Evolutionary conservation across 345 rosid species (phyloP).

Genomic region (Gossypium rotundifolium): DNA sequence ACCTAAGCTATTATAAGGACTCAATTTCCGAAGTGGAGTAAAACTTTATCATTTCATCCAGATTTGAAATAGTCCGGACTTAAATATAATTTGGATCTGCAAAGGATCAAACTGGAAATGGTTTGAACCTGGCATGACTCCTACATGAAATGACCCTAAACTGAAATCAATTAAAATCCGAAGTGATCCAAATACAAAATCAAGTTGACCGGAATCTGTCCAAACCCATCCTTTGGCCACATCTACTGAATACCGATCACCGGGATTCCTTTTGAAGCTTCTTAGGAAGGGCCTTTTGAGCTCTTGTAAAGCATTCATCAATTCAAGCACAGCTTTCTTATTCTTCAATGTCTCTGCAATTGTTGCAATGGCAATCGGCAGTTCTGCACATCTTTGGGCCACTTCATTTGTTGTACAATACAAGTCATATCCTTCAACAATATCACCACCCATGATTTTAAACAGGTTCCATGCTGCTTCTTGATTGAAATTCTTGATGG

Average conservation of each 20-base stretch:
- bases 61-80: background rate
- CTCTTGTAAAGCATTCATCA: conserved; percentile 11
- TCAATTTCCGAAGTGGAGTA: too few relatives aligned
- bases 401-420: conserved; percentile 8
- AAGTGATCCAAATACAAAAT: background rate
- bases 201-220: background rate
- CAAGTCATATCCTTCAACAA: background rate
- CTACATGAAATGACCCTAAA: background rate
- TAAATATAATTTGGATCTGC: background rate
- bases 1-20: too few relatives aligned
- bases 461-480: conserved; percentile 21
- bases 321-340: background rate
- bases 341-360: conserved; percentile 17
- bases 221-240: background rate
- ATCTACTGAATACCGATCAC: background rate
- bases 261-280: background rate
- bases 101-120: background rate
- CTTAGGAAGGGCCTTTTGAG: background rate
- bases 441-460: background rate
- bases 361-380: conserved; percentile 19
- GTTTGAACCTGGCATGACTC: background rate
- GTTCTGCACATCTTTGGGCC: conserved; percentile 19
- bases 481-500: background rate
- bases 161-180: background rate
- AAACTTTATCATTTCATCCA: background rate